Evolutionary conservation across 1,284 basidiomycete species (phyloP), one percentile per base, ranked within the genome.

Genomic region (Ganoderma sinense): DNA sequence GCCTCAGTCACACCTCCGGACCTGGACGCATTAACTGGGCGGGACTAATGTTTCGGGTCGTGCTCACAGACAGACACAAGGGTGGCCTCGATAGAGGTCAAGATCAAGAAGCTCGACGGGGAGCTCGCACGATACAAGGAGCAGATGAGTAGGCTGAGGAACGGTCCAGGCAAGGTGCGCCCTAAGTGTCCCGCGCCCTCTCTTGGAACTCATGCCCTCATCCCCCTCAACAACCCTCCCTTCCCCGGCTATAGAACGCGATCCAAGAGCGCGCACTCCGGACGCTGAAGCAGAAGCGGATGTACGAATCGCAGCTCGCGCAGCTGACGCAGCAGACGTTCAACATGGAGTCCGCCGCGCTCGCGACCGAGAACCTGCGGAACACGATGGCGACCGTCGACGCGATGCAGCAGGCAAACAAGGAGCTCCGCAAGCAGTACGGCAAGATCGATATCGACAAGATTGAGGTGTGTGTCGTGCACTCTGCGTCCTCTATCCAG

Each of bases 381-480:
- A 99, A 99, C 80, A 99, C 98, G 76, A 99, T 99, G 98, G 97
- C 97, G n/a, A 99, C 98, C 0, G 92, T 99, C 29, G 96, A 98
- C 77, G 98, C 97, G 6, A 99, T 99, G 97, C 91, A 96, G 79
- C 81, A 89, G n/a, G 97, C 98, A 23, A 99, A 99, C 85, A 98
- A 98, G 84, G 97, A 99, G 82, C 90, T 99, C 85, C 91, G 90
- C 83, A 96, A 94, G 80, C 97, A 99, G 82, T 99, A 99, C 80
- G 97, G 97, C 64, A 98, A 97, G 83, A 92, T 99, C 73, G 93
- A 99, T 80, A 91, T 99, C 73, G 96, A 98, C 86, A 98, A 99
- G 89, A 99, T 99, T 77, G 98, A 99, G 87, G 96, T 97, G 74
- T 65, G 85, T 79, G 11, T 59, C 31, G 29, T 23, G 14, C 26